Base-by-base conservation (phyloP, 495 filamentous ascomycete species). In the Annulohypoxylon moriforme region DNA sequence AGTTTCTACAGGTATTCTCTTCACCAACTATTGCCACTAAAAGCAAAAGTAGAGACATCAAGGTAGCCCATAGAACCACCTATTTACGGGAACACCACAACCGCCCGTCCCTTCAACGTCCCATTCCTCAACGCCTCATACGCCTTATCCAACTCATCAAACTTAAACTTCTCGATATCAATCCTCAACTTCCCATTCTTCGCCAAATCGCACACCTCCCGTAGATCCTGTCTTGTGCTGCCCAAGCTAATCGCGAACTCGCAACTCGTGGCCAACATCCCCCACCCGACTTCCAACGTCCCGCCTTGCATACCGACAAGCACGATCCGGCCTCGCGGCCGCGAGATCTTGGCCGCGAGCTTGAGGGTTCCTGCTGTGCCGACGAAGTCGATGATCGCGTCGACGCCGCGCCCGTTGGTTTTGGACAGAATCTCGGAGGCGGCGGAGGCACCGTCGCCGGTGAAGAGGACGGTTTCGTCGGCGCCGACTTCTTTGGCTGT, bases 341-440 rank as follows among this genome's bases (percentile, higher is more conserved):
- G 58, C 9, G 58, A 62, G 11, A 68, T 49, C 66, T 44, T 38
- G 11, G 58, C 58, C 16, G 58, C 58, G 14, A 68, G 56, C 34
- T 44, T 24, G 0, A 68, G 65, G 34, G 65, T 61, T 3, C 24
- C 61, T 2, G n/a, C 33, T 80, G 31, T 42, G 0, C 94, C 94
- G 1, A 97, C 94, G 24, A 94, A 93, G 75, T 97, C 94, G 82
- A 91, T 96, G 9, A 97, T 93, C 44, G 96, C 92, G 81, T 97
- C 93, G 7, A 95, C 93, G 0, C 94, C 94, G 58, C 85, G 84
- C 2, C 87, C 86, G 52, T 88, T 87, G 0, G 91, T 64, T 5
- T 13, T 34, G 0, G 33, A 27, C 31, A 64, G 4, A 20, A 64
- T 56, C 49, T 55, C 4, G 33, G 42, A 3, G 3, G 31, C 33